phyloP scores from a whole-genome alignment of 2,329 filamentous ascomycete species.

The Cladophialophora bantiana region DNA sequence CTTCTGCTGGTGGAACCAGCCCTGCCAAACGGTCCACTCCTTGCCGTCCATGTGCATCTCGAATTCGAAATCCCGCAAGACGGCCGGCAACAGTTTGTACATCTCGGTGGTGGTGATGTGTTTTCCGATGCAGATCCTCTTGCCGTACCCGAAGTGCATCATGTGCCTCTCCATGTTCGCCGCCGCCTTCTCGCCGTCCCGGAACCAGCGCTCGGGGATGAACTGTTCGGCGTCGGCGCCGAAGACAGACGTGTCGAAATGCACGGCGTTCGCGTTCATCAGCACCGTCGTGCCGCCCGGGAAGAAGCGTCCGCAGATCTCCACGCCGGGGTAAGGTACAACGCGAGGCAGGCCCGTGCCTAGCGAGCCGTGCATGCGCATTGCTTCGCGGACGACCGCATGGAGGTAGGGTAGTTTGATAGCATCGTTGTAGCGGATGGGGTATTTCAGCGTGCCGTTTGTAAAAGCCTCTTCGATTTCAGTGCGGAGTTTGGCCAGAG shows the following conservation, averaged over 20 bases:
- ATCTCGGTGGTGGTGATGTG: constrained; percentile 41
- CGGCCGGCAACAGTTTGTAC: constrained; percentile 39
- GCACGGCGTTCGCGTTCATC: constrained; percentile 48
- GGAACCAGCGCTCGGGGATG: constrained; percentile 57
- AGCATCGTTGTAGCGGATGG: constrained; percentile 34
- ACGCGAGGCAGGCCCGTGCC: constrained; percentile 59
- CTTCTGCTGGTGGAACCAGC: constrained; percentile 34
- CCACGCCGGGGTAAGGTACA: constrained; percentile 53
- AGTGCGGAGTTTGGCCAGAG: constrained; percentile 54
- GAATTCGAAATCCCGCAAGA: constrained; percentile 34
- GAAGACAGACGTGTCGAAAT: constrained; percentile 52
- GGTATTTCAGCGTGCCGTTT: constrained; percentile 24
- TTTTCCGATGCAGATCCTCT: constrained; percentile 40
- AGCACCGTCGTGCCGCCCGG: constrained; percentile 47
- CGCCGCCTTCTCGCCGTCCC: constrained; percentile 26
- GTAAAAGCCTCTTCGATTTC: constrained; percentile 52
- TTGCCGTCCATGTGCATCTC: constrained; percentile 22
- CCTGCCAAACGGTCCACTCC: constrained; percentile 29
- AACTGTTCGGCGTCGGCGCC: constrained; percentile 56
- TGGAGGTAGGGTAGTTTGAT: constrained; percentile 53
- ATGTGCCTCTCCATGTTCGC: constrained; percentile 36
- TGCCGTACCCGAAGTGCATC: constrained; percentile 35
- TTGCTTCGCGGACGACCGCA: constrained; percentile 60
- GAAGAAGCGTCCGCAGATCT: constrained; percentile 45
- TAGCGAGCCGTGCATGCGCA: constrained; percentile 59